A percentile compares a stretch with the other conserved stretches of the same genome.
These are phyloP conservation scores for Pichia inconspicua DNA, from an alignment of 1,139 yeast genomes.

Conservation along the genomic window DNA sequence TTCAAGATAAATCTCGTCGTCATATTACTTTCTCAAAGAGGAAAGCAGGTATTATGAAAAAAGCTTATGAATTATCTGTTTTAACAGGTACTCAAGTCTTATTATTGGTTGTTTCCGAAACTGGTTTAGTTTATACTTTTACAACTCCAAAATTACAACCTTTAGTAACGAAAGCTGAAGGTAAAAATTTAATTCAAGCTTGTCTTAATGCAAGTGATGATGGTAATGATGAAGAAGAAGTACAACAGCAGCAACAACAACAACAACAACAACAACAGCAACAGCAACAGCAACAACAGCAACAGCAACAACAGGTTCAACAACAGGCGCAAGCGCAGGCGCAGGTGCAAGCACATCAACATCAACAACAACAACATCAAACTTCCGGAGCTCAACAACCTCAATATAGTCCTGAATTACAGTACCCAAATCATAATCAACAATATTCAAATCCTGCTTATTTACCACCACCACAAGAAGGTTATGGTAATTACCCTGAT, in stretches of 20 bases:
- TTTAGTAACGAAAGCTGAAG: constrained; percentile 92
- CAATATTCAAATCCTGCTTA: constrained; percentile 3
- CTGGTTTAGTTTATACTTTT: constrained; percentile 96
- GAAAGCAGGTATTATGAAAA: constrained; percentile 98
- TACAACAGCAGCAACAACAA: constrained; percentile 20
- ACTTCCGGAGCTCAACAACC: no score
- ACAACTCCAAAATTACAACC: constrained; percentile 98
- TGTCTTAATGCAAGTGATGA: constrained; percentile 93
- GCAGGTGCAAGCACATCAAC: background rate
- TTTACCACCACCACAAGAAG: constrained; percentile 5
- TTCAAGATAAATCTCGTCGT: constrained; percentile 94
- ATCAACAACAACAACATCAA: background rate
- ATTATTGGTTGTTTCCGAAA: constrained; percentile 88
- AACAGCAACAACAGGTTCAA: constrained; percentile 15
- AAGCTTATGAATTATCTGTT: constrained; percentile 92
- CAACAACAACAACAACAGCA: constrained; percentile 24
- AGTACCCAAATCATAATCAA: constrained; percentile 2
- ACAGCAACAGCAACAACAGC: constrained; percentile 15
- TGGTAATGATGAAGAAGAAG: constrained; percentile 40
- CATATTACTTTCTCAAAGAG: constrained; percentile 96
- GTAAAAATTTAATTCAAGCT: constrained; percentile 92
- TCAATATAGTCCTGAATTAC: constrained; percentile 7
- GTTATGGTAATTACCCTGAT: constrained; percentile 15
- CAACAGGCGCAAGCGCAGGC: constrained; percentile 15
- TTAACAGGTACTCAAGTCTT: constrained; percentile 95